These are phyloP conservation scores for Neofusicoccum ribis DNA, from an alignment of 2,329 filamentous ascomycete species.

Conservation along the genomic window DNA sequence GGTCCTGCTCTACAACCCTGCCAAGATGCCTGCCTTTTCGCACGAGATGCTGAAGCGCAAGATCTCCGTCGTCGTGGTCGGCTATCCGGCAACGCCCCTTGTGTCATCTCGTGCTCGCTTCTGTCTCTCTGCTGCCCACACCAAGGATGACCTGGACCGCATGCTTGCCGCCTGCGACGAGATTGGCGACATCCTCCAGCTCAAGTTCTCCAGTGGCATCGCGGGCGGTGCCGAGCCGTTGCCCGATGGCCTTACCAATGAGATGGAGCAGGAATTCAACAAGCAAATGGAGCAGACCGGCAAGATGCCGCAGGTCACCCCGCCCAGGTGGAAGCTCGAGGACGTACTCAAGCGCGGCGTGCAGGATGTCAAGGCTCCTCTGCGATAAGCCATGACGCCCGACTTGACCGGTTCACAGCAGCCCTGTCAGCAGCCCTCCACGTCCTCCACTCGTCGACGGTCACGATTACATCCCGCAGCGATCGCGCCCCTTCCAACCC, in stretches of 20 bases:
- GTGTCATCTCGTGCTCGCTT: constrained; percentile 94
- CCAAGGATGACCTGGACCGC: constrained; percentile 95
- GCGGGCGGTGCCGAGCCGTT: constrained; percentile 82
- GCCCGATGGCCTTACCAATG: constrained; percentile 67
- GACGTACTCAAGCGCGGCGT: constrained; percentile 73
- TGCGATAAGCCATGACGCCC: constrained; percentile 57
- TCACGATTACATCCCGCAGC: constrained; percentile 5
- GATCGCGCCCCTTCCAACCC: background rate
- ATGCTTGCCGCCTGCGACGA: constrained; percentile 88
- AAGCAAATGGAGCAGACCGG: constrained; percentile 52
- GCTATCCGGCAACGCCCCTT: constrained; percentile 92
- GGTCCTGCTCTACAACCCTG: constrained; percentile 93
- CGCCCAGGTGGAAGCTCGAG: constrained; percentile 77
- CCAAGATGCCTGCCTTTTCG: constrained; percentile 97
- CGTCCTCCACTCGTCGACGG: background rate
- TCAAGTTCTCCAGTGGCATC: constrained; percentile 96
- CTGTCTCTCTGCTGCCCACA: constrained; percentile 93
- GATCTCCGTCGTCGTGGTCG: constrained; percentile 95
- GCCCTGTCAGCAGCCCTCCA: background rate
- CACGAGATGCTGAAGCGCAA: constrained; percentile 98
- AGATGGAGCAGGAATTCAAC: constrained; percentile 57
- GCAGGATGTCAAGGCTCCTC: constrained; percentile 70
- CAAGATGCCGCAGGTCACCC: constrained; percentile 50
- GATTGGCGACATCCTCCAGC: constrained; percentile 84
- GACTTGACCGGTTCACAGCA: background rate